Evolutionary conservation across 2,329 filamentous ascomycete genomes (phyloP).

Genomic region (Penicillium sp.): DNA sequence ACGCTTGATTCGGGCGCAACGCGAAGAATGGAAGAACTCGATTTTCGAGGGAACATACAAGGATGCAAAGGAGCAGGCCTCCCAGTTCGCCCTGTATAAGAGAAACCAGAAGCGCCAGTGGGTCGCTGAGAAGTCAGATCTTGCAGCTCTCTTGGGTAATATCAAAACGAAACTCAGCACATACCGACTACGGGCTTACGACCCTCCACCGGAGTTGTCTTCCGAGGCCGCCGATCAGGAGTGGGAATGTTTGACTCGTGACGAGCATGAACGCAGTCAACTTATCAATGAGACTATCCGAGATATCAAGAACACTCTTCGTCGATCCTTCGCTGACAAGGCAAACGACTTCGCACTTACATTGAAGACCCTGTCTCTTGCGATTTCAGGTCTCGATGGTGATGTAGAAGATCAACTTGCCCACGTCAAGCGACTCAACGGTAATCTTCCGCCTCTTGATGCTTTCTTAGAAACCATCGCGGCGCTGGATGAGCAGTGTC

Average conservation of each 20-base stretch:
- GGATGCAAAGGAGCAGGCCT: conserved; percentile 87
- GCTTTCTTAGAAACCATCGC: conserved; percentile 88
- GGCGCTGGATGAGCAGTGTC: conserved; percentile 83
- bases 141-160: conserved; percentile 90
- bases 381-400: conserved; percentile 95
- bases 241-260: conserved; percentile 78
- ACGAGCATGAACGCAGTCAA: conserved; percentile 87
- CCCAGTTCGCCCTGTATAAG: conserved; percentile 87
- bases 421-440: conserved; percentile 83
- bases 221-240: conserved; percentile 81
- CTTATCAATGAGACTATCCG: conserved; percentile 97
- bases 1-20: conserved; percentile 73
- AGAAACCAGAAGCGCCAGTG: conserved; percentile 87
- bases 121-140: conserved; percentile 97
- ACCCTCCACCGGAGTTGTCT: conserved; percentile 82
- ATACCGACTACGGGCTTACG: conserved; percentile 87
- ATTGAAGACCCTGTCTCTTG: conserved; percentile 90
- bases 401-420: conserved; percentile 93
- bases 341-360: conserved; percentile 97
- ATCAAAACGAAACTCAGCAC: conserved; percentile 99
- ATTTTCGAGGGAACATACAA: conserved; percentile 89
- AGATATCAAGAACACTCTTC: conserved; percentile 96
- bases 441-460: conserved; percentile 86
- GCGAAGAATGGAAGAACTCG: conserved; percentile 75
- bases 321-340: conserved; percentile 93